Base-by-base conservation (phyloP, 768 basidiomycete genomes). In the Lactarius hengduanensis region DNA sequence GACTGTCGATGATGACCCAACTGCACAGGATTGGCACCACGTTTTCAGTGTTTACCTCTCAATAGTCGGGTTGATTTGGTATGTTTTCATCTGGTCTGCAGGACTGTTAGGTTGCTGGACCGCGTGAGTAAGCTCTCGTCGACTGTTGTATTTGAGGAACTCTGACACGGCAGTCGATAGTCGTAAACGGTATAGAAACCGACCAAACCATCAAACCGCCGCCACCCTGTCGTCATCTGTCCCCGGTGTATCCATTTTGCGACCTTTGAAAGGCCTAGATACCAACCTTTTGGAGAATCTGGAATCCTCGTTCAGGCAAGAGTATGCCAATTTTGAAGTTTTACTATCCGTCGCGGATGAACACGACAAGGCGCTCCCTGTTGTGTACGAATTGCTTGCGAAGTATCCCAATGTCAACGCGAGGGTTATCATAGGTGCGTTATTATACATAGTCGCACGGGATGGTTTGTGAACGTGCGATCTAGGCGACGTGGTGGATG, bases 201-300 rank as follows among this genome's bases (percentile, higher is more conserved):
- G 87, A 36, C 86, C 87, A 32, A 82, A 83, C 20, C 88, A 87
- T 6, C 88, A 86, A 36, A 79, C 84, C 38, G 77, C 84, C 8
- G 79, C 81, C n/a, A 79, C 83, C 34, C 74, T 80, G 11, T 68
- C 78, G 8, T 72, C 75, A 20, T 73, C 80, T 20, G 84, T 85
- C 3, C 94, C 95, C 10, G 96, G 95, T 22, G 96, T 98, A 36
- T 93, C 95, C 3, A 94, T 98, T 71, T 82, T 98, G 59, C 87
- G 97, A 55, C 97, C 97, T 8, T 81, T 99, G 59, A 96, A 96
- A 75, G 97, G 97, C 15, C 81, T 99, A 28, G 97, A 99, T 77
- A 85, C 90, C 65, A 98, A 98, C 75, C 83, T 99, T 22, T 98
- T 91, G 77, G 95, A 97, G 79, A 98, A 98, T 76, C 79, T 99